phyloP scores from a whole-genome alignment of 257 asterid species.

The Craterostigma plantagineum region DNA sequence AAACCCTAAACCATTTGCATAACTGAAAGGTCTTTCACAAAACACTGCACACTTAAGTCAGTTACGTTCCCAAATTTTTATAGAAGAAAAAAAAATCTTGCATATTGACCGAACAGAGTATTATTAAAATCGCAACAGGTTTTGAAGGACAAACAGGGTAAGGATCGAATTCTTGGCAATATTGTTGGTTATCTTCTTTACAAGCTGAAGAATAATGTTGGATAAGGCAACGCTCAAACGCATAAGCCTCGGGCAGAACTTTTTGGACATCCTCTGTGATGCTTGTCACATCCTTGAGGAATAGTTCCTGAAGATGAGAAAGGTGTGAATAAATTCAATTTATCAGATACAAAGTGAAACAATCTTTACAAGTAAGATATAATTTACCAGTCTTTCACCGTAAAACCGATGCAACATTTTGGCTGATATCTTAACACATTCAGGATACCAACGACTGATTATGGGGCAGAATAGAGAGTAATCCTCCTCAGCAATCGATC shows the following conservation, averaged over 20 bases:
- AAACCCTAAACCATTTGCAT: no score
- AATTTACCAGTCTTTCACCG: slow-evolving; percentile 73
- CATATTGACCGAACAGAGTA: no score
- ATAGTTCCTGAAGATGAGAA: slow-evolving; percentile 43
- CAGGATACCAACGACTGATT: slow-evolving; percentile 52
- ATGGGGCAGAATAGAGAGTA: slow-evolving; percentile 44
- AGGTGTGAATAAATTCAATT: no score
- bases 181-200: slow-evolving; percentile 19
- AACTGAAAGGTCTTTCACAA: no score
- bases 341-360: slow-evolving; percentile 9
- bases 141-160: slow-evolving; percentile 43
- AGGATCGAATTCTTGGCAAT: slow-evolving; percentile 29
- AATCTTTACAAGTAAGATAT: slow-evolving; percentile 6
- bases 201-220: slow-evolving; percentile 42
- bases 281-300: slow-evolving; percentile 43
- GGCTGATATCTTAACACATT: slow-evolving; percentile 47
- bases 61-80: background rate
- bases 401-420: slow-evolving; percentile 50
- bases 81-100: background rate
- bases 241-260: slow-evolving; percentile 84
- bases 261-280: slow-evolving; percentile 53
- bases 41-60: no score
- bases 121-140: no score
- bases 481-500: slow-evolving; percentile 55
- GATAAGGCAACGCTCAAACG: slow-evolving; percentile 46